Conservation (phyloP, 73 alveolate genomes). For the Tetrahymena borealis region DNA sequence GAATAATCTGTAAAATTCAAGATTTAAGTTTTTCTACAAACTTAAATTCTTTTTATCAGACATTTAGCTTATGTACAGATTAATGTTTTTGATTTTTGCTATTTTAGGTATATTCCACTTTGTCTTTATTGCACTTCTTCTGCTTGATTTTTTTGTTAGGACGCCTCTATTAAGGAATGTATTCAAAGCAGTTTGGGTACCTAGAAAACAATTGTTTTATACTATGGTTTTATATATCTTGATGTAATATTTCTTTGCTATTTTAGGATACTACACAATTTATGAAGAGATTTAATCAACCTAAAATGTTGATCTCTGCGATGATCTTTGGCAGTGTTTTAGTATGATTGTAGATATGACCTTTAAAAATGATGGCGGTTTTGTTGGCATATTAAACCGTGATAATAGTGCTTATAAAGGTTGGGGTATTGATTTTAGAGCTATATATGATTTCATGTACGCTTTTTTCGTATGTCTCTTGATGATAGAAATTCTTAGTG, state of each 20-base stretch:
- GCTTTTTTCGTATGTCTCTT: conserved; percentile 26
- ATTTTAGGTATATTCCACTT: conserved; percentile 36
- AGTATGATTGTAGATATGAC: conserved; percentile 56
- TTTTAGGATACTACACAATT: conserved; percentile 40
- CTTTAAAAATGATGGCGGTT: conserved; percentile 69
- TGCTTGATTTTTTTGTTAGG: conserved; percentile 62
- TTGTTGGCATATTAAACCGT: conserved; percentile 46
- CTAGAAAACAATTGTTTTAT: conserved; percentile 55
- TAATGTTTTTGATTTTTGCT: not conserved
- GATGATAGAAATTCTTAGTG: conserved; percentile 40
- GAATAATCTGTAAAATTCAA: not conserved
- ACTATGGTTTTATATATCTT: conserved; percentile 56
- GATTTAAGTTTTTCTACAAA: not conserved
- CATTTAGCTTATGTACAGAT: not conserved
- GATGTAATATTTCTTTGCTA: conserved; percentile 52
- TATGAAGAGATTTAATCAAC: conserved; percentile 30
- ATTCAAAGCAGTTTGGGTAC: conserved; percentile 62
- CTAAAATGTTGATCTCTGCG: conserved; percentile 18
- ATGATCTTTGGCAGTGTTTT: conserved; percentile 60
- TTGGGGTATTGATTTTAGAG: conserved; percentile 3
- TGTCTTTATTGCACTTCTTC: conserved; percentile 61
- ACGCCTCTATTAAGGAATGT: conserved; percentile 63
- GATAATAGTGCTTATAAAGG: conserved; percentile 13
- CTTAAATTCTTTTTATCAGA: not conserved
- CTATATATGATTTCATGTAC: conserved; percentile 29